These are phyloP conservation scores for Phyllostachys edulis DNA, from an alignment of 176 grass and related monocot species.

Conservation along the genomic window DNA sequence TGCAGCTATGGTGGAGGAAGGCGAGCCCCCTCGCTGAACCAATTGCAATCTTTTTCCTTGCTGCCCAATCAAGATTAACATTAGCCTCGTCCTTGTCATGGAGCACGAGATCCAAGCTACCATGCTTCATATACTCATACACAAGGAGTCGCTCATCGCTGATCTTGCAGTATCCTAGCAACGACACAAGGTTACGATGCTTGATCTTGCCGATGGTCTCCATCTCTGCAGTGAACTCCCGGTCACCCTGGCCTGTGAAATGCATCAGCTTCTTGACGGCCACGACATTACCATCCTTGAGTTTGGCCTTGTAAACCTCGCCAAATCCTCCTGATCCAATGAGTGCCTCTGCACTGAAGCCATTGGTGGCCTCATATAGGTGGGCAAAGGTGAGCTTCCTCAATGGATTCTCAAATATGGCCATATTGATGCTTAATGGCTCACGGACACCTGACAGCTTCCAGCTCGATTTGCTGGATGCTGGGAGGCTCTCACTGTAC, in stretches of 20 bases:
- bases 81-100: conserved; percentile 40
- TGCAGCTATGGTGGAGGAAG: conserved; percentile 74
- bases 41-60: conserved; percentile 58
- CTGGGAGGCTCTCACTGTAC: conserved; percentile 51
- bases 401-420: conserved; percentile 66
- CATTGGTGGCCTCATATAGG: conserved; percentile 66
- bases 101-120: conserved; percentile 54
- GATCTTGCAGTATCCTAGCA: conserved; percentile 70
- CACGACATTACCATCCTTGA: conserved; percentile 55
- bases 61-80: conserved; percentile 45
- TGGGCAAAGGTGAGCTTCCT: conserved; percentile 59
- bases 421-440: conserved; percentile 69
- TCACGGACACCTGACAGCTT: conserved; percentile 50
- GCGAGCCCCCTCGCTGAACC: conserved; percentile 56
- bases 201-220: conserved; percentile 76
- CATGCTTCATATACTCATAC: conserved; percentile 71
- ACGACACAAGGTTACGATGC: conserved; percentile 57
- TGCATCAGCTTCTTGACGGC: conserved; percentile 74
- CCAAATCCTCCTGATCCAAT: conserved; percentile 69
- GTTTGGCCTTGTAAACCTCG: conserved; percentile 66
- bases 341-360: conserved; percentile 55
- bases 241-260: conserved; percentile 63
- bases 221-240: conserved; percentile 70
- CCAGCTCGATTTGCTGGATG: conserved; percentile 50
- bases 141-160: conserved; percentile 60